Evolutionary conservation across 306 rosid genomes (phyloP).

Genomic region (Datisca glomerata): DNA sequence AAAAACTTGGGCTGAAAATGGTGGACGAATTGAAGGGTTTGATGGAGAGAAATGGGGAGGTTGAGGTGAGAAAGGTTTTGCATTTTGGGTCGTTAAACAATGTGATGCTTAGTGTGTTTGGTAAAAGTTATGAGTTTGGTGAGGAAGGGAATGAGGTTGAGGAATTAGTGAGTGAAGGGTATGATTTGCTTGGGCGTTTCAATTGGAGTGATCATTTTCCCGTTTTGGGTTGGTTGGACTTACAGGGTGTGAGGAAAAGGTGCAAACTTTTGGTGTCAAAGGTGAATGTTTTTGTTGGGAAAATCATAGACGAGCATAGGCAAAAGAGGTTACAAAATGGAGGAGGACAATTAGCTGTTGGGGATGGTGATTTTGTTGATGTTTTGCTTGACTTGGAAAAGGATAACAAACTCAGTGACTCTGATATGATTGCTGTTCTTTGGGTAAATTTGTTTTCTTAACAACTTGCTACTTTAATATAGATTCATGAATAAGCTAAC

Average conservation of each 20-base stretch:
- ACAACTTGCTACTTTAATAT: background rate
- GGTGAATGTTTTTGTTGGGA: slow-evolving; percentile 21
- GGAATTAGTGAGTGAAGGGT: slow-evolving; percentile 23
- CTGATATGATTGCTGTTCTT: slow-evolving; percentile 34
- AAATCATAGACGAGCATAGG: slow-evolving; percentile 27
- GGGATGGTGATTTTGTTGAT: slow-evolving; percentile 23
- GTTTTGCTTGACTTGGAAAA: slow-evolving; percentile 24
- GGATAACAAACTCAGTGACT: slow-evolving; percentile 16
- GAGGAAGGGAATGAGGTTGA: slow-evolving; percentile 15
- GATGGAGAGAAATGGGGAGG: slow-evolving; percentile 4
- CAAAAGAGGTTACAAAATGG: background rate
- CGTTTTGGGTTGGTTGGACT: slow-evolving; percentile 21
- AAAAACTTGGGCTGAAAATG: slow-evolving; percentile 14
- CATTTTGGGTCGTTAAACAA: slow-evolving; percentile 27
- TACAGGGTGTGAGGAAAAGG: slow-evolving; percentile 26
- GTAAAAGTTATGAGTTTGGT: slow-evolving; percentile 13
- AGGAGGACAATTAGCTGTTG: too few species aligned
- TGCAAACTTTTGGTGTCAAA: slow-evolving; percentile 14
- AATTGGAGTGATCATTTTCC: slow-evolving; percentile 33
- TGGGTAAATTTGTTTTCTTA: slow-evolving; percentile 10
- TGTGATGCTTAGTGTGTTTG: slow-evolving; percentile 26
- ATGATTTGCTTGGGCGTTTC: slow-evolving; percentile 26
- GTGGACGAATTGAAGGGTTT: background rate
- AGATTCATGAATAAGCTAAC: background rate
- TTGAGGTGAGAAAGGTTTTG: slow-evolving; percentile 12